These are phyloP conservation scores for Pichia sp. DNA, from an alignment of 1,139 yeast species.

Conservation along the genomic window DNA sequence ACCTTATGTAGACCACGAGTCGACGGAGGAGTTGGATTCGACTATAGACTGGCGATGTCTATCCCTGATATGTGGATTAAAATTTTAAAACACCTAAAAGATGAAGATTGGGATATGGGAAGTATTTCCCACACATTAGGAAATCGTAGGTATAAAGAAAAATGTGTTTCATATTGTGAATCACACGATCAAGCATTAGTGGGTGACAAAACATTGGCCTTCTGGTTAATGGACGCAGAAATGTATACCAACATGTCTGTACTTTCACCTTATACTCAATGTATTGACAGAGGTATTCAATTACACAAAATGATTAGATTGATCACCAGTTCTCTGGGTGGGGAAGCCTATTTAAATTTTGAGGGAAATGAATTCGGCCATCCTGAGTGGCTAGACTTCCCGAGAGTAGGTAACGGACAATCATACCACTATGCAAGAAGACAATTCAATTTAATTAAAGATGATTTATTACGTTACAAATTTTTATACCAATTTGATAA, in stretches of 20 bases:
- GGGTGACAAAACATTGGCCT: constrained; percentile 93
- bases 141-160: constrained; percentile 83
- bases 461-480: constrained; percentile 70
- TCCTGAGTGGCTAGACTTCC: constrained; percentile 98
- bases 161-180: constrained; percentile 88
- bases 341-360: constrained; percentile 91
- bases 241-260: constrained; percentile 95
- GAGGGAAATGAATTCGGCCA: constrained; percentile 99
- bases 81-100: constrained; percentile 69
- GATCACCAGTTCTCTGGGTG: constrained; percentile 82
- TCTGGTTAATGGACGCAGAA: constrained; percentile 98
- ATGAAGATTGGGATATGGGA: constrained; percentile 90
- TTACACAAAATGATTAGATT: constrained; percentile 87
- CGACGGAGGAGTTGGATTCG: constrained; percentile 87
- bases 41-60: constrained; percentile 93
- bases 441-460: constrained; percentile 82
- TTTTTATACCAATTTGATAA: constrained; percentile 71
- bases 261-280: constrained; percentile 61
- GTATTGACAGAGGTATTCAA: constrained; percentile 82
- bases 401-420: constrained; percentile 79
- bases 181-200: constrained; percentile 97
- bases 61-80: constrained; percentile 99
- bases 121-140: constrained; percentile 73
- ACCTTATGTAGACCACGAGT: constrained; percentile 71
- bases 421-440: constrained; percentile 92